A percentile compares a stretch with the other conserved stretches of the same genome.
Evolutionary conservation across 75 land plant species (phyloP).

Genomic region (Pseudotsuga menziesii): DNA sequence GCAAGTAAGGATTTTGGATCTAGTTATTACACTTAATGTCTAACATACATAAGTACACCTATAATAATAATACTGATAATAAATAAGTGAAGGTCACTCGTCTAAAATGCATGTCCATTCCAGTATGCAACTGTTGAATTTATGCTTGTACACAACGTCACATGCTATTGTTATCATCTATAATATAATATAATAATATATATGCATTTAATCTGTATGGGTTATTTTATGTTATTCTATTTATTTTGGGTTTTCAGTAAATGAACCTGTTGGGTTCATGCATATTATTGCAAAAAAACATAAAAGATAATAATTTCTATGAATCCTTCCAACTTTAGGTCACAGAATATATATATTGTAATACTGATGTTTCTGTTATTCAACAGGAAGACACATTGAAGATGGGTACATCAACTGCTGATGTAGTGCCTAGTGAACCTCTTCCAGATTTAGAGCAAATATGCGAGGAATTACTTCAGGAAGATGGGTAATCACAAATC

Average conservation of each 20-base stretch:
- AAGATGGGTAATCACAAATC: conserved; percentile 71
- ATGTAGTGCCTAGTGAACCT: conserved; percentile 32
- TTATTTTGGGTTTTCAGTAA: no score
- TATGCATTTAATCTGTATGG: no score
- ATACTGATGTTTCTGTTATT: background rate
- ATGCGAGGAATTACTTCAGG: conserved; percentile 64
- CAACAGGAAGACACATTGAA: conserved; percentile 26
- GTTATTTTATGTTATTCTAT: no score
- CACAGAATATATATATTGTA: background rate
- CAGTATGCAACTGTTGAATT: no score
- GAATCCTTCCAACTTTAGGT: background rate
- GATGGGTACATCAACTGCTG: conserved; percentile 11
- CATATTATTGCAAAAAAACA: background rate
- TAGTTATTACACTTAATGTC: background rate
- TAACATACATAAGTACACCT: no score
- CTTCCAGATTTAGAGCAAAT: conserved; percentile 83
- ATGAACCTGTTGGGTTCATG: no score
- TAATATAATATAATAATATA: background rate
- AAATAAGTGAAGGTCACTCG: no score
- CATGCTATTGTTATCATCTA: background rate
- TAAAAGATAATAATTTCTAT: background rate
- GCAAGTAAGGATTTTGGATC: conserved; percentile 27
- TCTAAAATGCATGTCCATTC: no score
- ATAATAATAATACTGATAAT: no score
- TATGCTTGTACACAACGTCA: background rate